Evolutionary conservation across 495 filamentous ascomycete species (phyloP), one percentile per base, ranked within the genome.

Genomic region (Podospora anserina): DNA sequence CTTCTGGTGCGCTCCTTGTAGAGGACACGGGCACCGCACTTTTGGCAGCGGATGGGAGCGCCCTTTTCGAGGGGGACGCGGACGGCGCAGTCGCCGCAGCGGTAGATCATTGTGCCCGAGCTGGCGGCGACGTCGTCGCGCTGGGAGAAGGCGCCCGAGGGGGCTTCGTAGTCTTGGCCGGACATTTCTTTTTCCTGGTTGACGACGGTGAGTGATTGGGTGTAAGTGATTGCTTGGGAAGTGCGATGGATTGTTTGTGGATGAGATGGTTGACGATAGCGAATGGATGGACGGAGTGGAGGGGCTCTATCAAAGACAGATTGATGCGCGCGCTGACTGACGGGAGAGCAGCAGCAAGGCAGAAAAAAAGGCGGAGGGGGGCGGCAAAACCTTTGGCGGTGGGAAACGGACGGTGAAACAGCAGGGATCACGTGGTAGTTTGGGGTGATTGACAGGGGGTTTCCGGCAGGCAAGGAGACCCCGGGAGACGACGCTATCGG

Each of bases 1-100:
- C 96, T 86, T 85, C 97, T 97, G 39, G 95, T 99, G 73, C 95
- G 82, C 87, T 97, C 92, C 86, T 99, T 99, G 80, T 97, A 97
- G 68, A 99, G 82, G 63, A 99, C 92, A 68, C 95, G 90, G 76
- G 97, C 93, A 27, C 95, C 96, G 77, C 95, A 99, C 79, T 94
- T 92, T 80, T 94, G 92, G 84, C 95, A 99, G 28, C 95, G 88
- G 72, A 98, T 96, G 65, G 91, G 89, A 72, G 96, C 93, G 66
- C 88, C 92, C 68, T 90, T 87, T 80, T 92, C 91, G 72, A 98
- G 83, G 9, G 88, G 84, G 23, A 97, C 92, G 67, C 90, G 89
- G 65, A 86, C 81, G 66, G 91, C 91, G 85, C 95, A 99, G 81
- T 97, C 93, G 77, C 93, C 95, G 83, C 95, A 99, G 63, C 91